Evolutionary conservation across 176 grass and related monocot genomes (phyloP).

Genomic region (Microstegium vimineum): DNA sequence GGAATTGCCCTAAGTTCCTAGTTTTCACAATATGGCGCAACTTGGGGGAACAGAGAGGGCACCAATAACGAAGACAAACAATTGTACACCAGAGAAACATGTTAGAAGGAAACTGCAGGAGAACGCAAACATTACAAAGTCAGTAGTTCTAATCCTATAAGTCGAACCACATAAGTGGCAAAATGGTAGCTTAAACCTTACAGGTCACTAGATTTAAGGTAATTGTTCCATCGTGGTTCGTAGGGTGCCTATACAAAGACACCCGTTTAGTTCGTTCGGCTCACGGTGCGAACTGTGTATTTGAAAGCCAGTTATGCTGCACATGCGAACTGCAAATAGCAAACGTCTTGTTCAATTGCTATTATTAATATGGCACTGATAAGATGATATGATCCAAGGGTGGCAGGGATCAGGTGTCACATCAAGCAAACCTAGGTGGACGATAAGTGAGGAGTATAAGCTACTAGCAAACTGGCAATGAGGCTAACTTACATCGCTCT

Average conservation of each 20-base stretch:
- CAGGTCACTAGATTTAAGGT: background rate
- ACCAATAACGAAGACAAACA: background rate
- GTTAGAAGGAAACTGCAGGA: background rate
- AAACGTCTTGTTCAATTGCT: background rate
- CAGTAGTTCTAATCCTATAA: background rate
- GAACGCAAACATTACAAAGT: background rate
- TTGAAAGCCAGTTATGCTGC: background rate
- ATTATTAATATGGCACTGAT: background rate
- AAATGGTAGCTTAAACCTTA: background rate
- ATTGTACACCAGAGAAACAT: background rate
- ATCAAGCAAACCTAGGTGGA: background rate
- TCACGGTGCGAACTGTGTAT: background rate
- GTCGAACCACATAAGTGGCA: background rate
- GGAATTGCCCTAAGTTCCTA: too few species aligned
- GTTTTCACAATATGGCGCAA: background rate
- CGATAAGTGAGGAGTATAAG: background rate
- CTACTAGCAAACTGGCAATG: background rate
- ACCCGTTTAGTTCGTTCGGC: background rate
- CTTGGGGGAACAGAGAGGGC: background rate
- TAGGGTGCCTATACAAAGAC: background rate
- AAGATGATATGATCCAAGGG: background rate
- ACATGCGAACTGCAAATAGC: background rate
- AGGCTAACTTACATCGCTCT: conserved; percentile 30
- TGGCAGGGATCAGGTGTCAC: background rate
- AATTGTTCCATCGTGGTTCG: background rate